Base-by-base conservation (phyloP, 2,329 filamentous ascomycete species). In the Pezicula rhizophila region DNA sequence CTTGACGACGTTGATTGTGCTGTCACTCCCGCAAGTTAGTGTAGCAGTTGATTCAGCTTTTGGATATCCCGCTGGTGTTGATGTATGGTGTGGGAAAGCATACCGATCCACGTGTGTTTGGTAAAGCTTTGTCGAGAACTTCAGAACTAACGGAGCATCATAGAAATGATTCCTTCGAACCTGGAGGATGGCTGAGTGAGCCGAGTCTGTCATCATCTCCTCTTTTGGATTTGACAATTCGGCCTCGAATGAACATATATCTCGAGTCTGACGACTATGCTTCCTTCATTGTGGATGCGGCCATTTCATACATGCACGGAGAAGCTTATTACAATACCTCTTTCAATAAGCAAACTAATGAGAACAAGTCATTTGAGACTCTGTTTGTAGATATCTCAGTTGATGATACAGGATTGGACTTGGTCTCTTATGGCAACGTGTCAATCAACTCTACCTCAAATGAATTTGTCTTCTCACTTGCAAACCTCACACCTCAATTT, bases 141-240 rank as follows among this genome's bases (percentile, higher is more conserved):
- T 4, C 17, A 17, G 15, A 38, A 15, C 12, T 14, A 37, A n/a
- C 20, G 39, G 26, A 47, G 5, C 11, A 12, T 31, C 11, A 31
- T 34, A 73, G 72, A 28, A 71, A 74, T 54, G 65, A 66, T 1
- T 71, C 71, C 2, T 74, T 74, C 56, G 60, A 74, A 43, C 74
- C 73, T 0, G 72, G 72, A n/a, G 74, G 74, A 42, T 66, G 63
- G 62, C 61, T 76, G 2, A 50, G 64, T 2, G 55, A 65, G 17
- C 73, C 74, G 8, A 33, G 50, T 6, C 55, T 51, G 15, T 70
- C 68, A 10, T 42, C 57, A 7, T 56, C 52, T 14, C 65, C 66
- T 7, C 57, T 71, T n/a, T 59, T 76, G 5, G 61, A 71, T 51
- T 54, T 75, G 2, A 61, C 62, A 20, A 56, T 75, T 15, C 64